These are phyloP conservation scores for Pseudopithomyces maydicus DNA, from an alignment of 2,329 filamentous ascomycete species.

Conservation along the genomic window DNA sequence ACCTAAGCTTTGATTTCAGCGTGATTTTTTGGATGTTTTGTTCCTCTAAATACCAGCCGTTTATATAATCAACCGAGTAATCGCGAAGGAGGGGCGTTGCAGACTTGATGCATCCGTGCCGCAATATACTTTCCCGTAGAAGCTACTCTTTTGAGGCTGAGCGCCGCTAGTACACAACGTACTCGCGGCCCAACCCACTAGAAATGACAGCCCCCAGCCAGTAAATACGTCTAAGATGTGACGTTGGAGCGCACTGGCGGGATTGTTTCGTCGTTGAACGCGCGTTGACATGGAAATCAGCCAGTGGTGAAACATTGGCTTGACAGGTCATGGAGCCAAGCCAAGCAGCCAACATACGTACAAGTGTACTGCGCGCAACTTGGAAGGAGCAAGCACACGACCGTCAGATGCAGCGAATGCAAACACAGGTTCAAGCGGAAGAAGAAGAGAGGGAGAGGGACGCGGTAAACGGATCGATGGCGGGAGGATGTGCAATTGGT, in stretches of 20 bases:
- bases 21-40: background rate
- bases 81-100: background rate
- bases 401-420: too few species aligned
- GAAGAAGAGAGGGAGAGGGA: background rate
- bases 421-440: background rate
- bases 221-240: background rate
- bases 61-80: background rate
- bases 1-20: conserved; percentile 36
- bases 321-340: background rate
- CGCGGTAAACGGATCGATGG: background rate
- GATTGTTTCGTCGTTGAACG: background rate
- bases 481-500: conserved; percentile 3
- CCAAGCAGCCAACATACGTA: background rate
- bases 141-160: background rate
- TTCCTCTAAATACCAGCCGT: background rate
- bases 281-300: background rate
- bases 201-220: background rate
- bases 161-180: background rate
- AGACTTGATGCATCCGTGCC: background rate
- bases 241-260: background rate
- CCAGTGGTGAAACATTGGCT: background rate
- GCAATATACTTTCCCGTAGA: background rate
- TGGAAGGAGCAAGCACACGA: too few species aligned
- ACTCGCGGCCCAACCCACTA: too few species aligned
- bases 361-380: too few species aligned